Evolutionary conservation across 768 basidiomycete species (phyloP).

Genomic region (Dioszegia crocea): DNA sequence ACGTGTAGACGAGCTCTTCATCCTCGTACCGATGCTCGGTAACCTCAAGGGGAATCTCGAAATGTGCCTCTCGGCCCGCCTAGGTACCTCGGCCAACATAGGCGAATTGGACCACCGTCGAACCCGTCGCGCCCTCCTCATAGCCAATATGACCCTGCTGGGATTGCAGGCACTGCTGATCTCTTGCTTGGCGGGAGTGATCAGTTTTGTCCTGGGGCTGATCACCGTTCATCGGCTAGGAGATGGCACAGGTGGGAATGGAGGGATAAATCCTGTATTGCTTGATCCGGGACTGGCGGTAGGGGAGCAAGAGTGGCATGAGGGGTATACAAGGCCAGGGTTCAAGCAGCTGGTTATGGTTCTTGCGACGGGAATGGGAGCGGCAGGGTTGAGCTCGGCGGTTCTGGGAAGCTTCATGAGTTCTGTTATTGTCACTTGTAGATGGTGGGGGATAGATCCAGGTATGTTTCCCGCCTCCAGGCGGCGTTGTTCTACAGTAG

Average conservation of each 20-base stretch:
- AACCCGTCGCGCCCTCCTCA: slow-evolving; percentile 62
- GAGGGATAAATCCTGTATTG: background rate
- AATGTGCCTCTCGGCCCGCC: slow-evolving; percentile 93
- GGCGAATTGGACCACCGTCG: slow-evolving; percentile 76
- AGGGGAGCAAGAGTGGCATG: slow-evolving; percentile 36
- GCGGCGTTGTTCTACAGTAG: background rate
- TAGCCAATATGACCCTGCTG: slow-evolving; percentile 77
- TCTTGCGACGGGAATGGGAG: slow-evolving; percentile 60
- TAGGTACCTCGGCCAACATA: slow-evolving; percentile 90
- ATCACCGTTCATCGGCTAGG: slow-evolving; percentile 47
- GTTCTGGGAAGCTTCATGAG: slow-evolving; percentile 93
- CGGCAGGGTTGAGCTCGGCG: slow-evolving; percentile 70
- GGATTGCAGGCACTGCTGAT: slow-evolving; percentile 92
- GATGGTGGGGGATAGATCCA: slow-evolving; percentile 73
- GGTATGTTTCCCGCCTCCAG: slow-evolving; percentile 54
- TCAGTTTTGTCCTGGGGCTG: slow-evolving; percentile 69
- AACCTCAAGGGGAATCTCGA: slow-evolving; percentile 97
- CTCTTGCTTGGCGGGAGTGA: slow-evolving; percentile 74
- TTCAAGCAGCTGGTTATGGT: slow-evolving; percentile 52
- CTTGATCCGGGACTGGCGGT: slow-evolving; percentile 30
- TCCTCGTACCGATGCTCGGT: slow-evolving; percentile 83
- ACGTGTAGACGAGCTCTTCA: slow-evolving; percentile 88
- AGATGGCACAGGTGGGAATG: slow-evolving; percentile 15
- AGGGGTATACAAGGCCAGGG: slow-evolving; percentile 50
- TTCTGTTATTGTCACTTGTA: slow-evolving; percentile 69